Conservation (phyloP, 805 yeast species). For the Candida multigemmis region DNA sequence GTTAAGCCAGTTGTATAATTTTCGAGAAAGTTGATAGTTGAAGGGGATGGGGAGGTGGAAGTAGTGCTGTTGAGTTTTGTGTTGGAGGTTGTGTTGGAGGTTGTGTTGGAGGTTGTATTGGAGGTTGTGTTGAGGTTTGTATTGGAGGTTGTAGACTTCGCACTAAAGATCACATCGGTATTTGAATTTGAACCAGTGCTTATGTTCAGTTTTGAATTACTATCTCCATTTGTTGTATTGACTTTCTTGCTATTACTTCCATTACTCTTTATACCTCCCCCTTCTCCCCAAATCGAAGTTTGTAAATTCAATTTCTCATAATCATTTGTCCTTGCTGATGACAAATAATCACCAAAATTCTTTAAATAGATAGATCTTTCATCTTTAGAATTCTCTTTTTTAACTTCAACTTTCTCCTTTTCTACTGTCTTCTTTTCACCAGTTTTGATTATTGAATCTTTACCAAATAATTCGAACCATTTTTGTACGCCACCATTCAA, state of each 20-base stretch:
- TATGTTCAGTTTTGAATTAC: too few species aligned
- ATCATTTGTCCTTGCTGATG: constrained; percentile 15
- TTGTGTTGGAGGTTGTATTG: not conserved
- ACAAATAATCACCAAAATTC: constrained; percentile 20
- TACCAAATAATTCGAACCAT: constrained; percentile 26
- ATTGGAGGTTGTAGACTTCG: constrained; percentile 1
- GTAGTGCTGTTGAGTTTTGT: not conserved
- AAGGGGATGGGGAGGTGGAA: constrained; percentile 10
- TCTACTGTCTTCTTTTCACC: constrained; percentile 1
- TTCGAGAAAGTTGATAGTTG: constrained; percentile 10
- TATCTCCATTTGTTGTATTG: too few species aligned
- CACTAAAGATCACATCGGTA: not conserved
- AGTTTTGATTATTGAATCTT: constrained; percentile 9
- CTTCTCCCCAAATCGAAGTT: too few species aligned
- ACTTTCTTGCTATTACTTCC: too few species aligned
- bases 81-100: not conserved
- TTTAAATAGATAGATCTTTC: constrained; percentile 16
- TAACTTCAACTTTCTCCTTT: constrained; percentile 1
- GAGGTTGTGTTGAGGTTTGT: constrained; percentile 1
- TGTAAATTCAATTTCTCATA: too few species aligned
- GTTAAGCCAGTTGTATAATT: constrained; percentile 59
- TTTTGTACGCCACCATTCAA: constrained; percentile 27
- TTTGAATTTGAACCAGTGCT: not conserved
- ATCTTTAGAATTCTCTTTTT: constrained; percentile 2
- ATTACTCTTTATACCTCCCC: constrained; percentile 10